phyloP scores from a whole-genome alignment of 73 alveolate species.

The Paramecium tetraurelia region DNA sequence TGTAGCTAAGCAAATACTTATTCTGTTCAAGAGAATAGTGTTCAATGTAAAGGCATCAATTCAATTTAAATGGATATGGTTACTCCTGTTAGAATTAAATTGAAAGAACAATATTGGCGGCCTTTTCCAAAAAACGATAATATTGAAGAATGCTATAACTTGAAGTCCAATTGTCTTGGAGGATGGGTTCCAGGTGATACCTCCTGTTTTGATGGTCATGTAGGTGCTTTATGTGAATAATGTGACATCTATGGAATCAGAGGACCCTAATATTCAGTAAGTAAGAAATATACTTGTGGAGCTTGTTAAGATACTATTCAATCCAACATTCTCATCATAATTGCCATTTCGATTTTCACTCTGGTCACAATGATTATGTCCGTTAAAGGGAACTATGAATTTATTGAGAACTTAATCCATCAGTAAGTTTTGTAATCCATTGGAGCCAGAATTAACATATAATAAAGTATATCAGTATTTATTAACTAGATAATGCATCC shows the following conservation, averaged over 20 bases:
- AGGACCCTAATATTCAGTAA: slow-evolving; percentile 36
- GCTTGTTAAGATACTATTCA: slow-evolving; percentile 29
- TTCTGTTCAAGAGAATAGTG: slow-evolving; percentile 4
- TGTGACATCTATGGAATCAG: slow-evolving; percentile 57
- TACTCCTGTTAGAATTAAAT: slow-evolving; percentile 5
- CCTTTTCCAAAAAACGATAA: slow-evolving; percentile 16
- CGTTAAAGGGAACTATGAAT: slow-evolving; percentile 20
- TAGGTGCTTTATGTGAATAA: slow-evolving; percentile 57
- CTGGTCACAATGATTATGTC: slow-evolving; percentile 28
- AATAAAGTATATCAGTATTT: neutral
- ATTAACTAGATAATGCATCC: neutral
- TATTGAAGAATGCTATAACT: slow-evolving; percentile 31
- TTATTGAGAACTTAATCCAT: neutral
- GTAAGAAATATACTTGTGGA: slow-evolving; percentile 43
- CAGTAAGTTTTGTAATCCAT: slow-evolving; percentile 2
- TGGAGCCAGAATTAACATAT: neutral
- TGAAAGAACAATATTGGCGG: slow-evolving; percentile 40
- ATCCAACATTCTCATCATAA: neutral
- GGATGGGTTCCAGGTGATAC: slow-evolving; percentile 54
- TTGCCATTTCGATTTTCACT: slow-evolving; percentile 29
- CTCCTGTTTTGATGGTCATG: slow-evolving; percentile 46
- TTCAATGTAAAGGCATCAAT: neutral
- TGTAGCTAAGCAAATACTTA: neutral
- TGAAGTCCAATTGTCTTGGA: slow-evolving; percentile 25
- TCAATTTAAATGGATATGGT: neutral